Percentiles rank a stretch among this genome's conserved stretches.
These are phyloP conservation scores for Abrus precatorius DNA, from an alignment of 306 rosid genomes.

Conservation along the genomic window DNA sequence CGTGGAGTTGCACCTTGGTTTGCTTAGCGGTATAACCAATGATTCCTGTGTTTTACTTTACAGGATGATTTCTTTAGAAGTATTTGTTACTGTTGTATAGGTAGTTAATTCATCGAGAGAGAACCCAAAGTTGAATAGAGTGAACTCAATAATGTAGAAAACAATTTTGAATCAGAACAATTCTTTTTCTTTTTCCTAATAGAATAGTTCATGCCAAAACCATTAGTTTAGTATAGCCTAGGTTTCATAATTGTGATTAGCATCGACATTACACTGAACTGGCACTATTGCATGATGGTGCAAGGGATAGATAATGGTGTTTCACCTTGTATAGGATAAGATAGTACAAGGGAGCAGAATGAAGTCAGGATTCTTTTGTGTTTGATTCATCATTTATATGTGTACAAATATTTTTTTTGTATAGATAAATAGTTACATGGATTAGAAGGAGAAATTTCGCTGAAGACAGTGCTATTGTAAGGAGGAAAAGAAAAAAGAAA, in stretches of 20 bases:
- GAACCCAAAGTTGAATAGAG: conserved; percentile 18
- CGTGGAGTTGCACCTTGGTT: conserved; percentile 39
- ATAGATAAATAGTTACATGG: not conserved
- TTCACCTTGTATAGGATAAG: conserved; percentile 1
- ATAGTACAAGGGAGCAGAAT: not conserved
- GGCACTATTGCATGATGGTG: not conserved
- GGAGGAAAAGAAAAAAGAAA: too few relatives aligned
- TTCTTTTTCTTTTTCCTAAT: not conserved
- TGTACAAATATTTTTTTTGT: not conserved
- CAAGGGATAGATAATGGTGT: not conserved
- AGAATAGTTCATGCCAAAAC: not conserved
- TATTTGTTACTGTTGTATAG: conserved; percentile 36
- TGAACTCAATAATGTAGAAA: not conserved
- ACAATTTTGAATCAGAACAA: conserved; percentile 41
- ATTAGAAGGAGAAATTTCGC: not conserved
- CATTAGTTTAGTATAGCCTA: not conserved
- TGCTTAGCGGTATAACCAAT: conserved; percentile 26
- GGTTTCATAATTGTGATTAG: not conserved
- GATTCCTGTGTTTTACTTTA: conserved; percentile 15
- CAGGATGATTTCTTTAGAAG: not conserved
- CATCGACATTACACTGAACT: not conserved
- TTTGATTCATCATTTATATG: not conserved
- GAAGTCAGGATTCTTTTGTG: not conserved
- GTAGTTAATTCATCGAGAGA: conserved; percentile 4
- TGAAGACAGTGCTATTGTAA: too few relatives aligned